These are phyloP conservation scores for Peltaster fructicola DNA, from an alignment of 2,329 filamentous ascomycete genomes.

Conservation along the genomic window DNA sequence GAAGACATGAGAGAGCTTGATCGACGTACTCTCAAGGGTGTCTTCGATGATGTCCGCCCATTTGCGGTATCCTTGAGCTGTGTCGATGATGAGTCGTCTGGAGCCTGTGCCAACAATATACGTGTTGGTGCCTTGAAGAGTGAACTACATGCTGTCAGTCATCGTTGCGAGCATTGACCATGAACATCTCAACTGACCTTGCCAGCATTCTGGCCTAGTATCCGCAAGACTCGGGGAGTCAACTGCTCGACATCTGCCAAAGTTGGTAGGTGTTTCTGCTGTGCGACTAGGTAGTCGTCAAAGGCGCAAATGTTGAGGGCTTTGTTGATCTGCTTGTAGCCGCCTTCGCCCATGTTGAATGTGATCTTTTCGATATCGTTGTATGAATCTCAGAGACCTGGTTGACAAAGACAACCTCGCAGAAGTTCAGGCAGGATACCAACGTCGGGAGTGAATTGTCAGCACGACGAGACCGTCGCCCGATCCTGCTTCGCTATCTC, in stretches of 20 bases:
- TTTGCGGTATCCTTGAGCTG: slow-evolving; percentile 17
- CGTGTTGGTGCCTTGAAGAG: slow-evolving; percentile 25
- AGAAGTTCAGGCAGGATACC: too few relatives aligned
- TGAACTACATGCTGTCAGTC: slow-evolving; percentile 11
- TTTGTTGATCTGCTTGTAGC: slow-evolving; percentile 12
- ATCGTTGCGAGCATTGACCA: not conserved
- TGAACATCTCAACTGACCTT: slow-evolving; percentile 3
- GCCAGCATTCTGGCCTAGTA: slow-evolving; percentile 12
- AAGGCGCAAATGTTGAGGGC: slow-evolving; percentile 9
- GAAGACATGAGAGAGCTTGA: slow-evolving; percentile 25
- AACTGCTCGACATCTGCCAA: slow-evolving; percentile 9
- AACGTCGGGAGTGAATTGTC: too few relatives aligned
- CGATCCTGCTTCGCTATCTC: too few relatives aligned
- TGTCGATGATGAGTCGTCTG: slow-evolving; percentile 21
- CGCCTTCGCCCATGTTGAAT: slow-evolving; percentile 7
- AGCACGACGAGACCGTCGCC: too few relatives aligned
- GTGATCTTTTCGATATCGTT: slow-evolving; percentile 1
- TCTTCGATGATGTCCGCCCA: slow-evolving; percentile 20
- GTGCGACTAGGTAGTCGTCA: slow-evolving; percentile 11
- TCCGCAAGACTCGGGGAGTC: slow-evolving; percentile 8
- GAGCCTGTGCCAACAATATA: slow-evolving; percentile 23
- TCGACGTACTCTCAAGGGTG: slow-evolving; percentile 14
- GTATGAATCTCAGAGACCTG: too few relatives aligned
- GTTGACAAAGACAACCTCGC: too few relatives aligned
- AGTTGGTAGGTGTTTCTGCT: slow-evolving; percentile 6